Conservation (phyloP, 2,329 filamentous ascomycete genomes). For the Sarocladium brachiariae region DNA sequence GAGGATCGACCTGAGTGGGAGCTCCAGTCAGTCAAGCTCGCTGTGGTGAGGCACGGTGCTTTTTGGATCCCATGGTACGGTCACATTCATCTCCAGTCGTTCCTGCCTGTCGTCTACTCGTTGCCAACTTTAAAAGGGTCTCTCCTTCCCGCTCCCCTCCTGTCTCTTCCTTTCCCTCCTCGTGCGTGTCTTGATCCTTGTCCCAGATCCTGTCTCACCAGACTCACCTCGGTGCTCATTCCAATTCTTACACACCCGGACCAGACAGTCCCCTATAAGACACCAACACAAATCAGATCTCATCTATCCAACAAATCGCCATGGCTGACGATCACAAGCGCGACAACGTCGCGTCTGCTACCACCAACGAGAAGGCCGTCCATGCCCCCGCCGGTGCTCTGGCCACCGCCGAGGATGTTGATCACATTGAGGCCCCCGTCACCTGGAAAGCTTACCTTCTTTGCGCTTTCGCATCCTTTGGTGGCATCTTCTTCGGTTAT, state of each 20-base stretch:
- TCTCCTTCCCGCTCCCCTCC: background rate
- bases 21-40: too few species aligned
- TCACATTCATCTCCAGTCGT: background rate
- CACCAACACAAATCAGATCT: background rate
- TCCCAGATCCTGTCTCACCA: conserved; percentile 9
- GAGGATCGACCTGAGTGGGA: background rate
- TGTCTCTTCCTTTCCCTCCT: background rate
- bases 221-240: conserved; percentile 1
- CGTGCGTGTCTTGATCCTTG: conserved; percentile 7
- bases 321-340: conserved; percentile 7
- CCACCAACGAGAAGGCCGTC: conserved; percentile 6
- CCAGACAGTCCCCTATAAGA: background rate
- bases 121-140: conserved; percentile 4
- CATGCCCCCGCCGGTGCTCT: conserved; percentile 23
- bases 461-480: conserved; percentile 57
- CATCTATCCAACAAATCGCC: conserved; percentile 5
- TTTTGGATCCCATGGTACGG: background rate
- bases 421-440: conserved; percentile 59
- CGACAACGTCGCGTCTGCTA: conserved; percentile 3
- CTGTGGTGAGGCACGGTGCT: too few species aligned
- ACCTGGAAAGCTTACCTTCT: conserved; percentile 60
- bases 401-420: conserved; percentile 42
- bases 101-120: background rate
- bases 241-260: background rate
- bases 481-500: conserved; percentile 64